phyloP scores from a whole-genome alignment of 2,329 filamentous ascomycete species.

The Fonsecaea multimorphosa region DNA sequence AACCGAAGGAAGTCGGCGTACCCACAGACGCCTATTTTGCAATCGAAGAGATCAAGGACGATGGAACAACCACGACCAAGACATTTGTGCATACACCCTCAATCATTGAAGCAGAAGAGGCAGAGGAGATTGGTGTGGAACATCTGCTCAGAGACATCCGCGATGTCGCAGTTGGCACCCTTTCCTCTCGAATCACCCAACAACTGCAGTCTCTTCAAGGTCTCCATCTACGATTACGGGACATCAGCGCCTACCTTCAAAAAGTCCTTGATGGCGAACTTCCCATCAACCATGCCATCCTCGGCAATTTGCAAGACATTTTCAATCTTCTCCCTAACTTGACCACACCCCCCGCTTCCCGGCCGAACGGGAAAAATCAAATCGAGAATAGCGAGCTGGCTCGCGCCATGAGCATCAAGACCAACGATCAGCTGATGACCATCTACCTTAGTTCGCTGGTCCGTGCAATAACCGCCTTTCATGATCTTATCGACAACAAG shows the following conservation, averaged over 20 bases:
- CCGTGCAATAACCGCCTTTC: slow-evolving; percentile 96
- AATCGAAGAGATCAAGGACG: slow-evolving; percentile 99
- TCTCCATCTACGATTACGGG: slow-evolving; percentile 88
- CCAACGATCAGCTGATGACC: slow-evolving; percentile 97
- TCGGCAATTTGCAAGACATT: slow-evolving; percentile 97
- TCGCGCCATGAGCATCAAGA: slow-evolving; percentile 98
- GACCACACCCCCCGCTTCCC: slow-evolving; percentile 73
- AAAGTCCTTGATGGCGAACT: slow-evolving; percentile 93
- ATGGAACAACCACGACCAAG: slow-evolving; percentile 94
- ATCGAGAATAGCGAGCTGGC: slow-evolving; percentile 81
- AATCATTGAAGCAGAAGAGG: slow-evolving; percentile 98
- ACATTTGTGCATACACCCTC: slow-evolving; percentile 98
- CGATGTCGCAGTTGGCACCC: slow-evolving; percentile 94
- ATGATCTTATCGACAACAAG: slow-evolving; percentile 99
- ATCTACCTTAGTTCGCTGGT: slow-evolving; percentile 98
- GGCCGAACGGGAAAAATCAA: slow-evolving; percentile 61
- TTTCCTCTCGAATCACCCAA: slow-evolving; percentile 95
- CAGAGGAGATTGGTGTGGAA: slow-evolving; percentile 98
- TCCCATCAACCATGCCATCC: slow-evolving; percentile 94
- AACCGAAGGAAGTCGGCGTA: slow-evolving; percentile 96
- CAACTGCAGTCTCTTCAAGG: slow-evolving; percentile 97
- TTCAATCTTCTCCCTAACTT: slow-evolving; percentile 98
- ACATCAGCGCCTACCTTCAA: slow-evolving; percentile 93
- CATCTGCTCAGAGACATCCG: slow-evolving; percentile 97
- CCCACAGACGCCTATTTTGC: slow-evolving; percentile 99